Base-by-base conservation (phyloP, 345 rosid genomes). In the Eucalyptus cloeziana region DNA sequence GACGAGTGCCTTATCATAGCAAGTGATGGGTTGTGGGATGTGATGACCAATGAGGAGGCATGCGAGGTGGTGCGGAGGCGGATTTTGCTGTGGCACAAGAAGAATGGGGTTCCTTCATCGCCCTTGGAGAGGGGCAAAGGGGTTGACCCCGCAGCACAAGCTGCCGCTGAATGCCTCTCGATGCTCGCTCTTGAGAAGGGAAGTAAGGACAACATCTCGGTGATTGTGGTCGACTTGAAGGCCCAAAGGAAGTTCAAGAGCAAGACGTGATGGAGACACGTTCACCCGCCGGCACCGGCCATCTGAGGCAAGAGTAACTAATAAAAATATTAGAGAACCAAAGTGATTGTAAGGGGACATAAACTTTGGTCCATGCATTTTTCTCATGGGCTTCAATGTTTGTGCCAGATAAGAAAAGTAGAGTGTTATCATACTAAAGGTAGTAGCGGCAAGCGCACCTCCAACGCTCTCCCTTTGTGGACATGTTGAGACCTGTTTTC, bases 141-240 rank as follows among this genome's bases (percentile, higher is more conserved):
- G 49, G 91, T 92, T 19, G 98, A 97, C 89, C 96, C 91, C 0
- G 97, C 99, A 4, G 93, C 98, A 30, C 98, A 95, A 91, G 97
- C 95, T 2, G 99, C 99, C 1, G 98, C 99, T 1, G 97, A 95
- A 49, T 94, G 90, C 92, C 98, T 97, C 25, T 92, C 96, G 0
- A 92, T 90, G 93, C 96, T 97, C 9, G 99, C 99, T 60, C 79
- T 93, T 51, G 96, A 95, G 71, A 97, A 93, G 89, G 99, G 99
- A 67, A 95, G 99, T 96, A 93, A 92, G 87, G 99, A 97, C 92
- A 96, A 97, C 91, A 90, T 96, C 92, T 94, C 98, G 3, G 94
- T 97, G 86, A 92, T 97, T 43, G 99, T 97, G 86, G 94, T 97
- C 89, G 99, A 97, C 94, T 91, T 96, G 93, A 97, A 95, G 92